A percentile compares a stretch with the other conserved stretches of the same genome.
phyloP scores from a whole-genome alignment of 352 stramenopile species.

The Globisporangium camurandrum region DNA sequence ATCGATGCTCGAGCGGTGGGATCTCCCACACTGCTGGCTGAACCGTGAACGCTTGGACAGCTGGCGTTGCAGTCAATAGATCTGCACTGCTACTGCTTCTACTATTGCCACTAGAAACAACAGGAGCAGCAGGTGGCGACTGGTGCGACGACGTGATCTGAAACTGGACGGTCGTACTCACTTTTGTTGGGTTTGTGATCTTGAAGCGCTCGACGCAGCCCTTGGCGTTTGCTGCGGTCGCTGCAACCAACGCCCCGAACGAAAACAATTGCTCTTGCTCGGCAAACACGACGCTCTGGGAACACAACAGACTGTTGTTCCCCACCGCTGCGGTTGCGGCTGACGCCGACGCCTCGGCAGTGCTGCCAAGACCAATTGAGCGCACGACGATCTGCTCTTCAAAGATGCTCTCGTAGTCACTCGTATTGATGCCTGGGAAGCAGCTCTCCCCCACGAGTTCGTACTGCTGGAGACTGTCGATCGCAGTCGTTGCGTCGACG shows the following conservation, averaged over 20 bases:
- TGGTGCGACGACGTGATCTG: constrained; percentile 27
- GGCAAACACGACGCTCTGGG: constrained; percentile 72
- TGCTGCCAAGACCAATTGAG: constrained; percentile 40
- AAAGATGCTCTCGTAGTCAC: constrained; percentile 89
- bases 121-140: too few species aligned
- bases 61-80: background rate
- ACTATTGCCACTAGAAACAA: background rate
- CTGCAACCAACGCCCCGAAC: constrained; percentile 81
- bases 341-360: constrained; percentile 1
- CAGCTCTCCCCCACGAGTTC: constrained; percentile 90
- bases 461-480: constrained; percentile 68
- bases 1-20: constrained; percentile 90
- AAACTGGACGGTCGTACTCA: constrained; percentile 86
- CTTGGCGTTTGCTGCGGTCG: constrained; percentile 48
- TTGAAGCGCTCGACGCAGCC: constrained; percentile 90
- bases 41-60: constrained; percentile 68
- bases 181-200: constrained; percentile 94
- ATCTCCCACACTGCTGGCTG: constrained; percentile 90
- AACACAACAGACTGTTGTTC: constrained; percentile 10
- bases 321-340: background rate
- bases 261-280: constrained; percentile 84
- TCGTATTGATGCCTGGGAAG: constrained; percentile 87
- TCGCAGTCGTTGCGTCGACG: constrained; percentile 13
- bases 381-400: constrained; percentile 92
- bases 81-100: background rate